phyloP scores from a whole-genome alignment of 352 stramenopile genomes.

The Pythium rishiriense region DNA sequence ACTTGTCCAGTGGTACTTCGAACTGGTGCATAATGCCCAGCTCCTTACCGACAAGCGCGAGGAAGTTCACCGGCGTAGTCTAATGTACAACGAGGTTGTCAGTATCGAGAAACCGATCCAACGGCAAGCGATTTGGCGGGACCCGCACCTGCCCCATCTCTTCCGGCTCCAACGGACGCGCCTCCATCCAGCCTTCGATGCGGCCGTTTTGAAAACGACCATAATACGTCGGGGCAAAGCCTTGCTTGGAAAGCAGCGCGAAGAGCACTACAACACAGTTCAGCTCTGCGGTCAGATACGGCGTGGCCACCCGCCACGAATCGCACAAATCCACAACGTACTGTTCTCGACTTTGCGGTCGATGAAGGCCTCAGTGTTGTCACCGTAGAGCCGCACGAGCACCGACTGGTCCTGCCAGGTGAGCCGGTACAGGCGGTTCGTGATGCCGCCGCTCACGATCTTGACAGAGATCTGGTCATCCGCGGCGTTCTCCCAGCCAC shows the following conservation, averaged over 20 bases:
- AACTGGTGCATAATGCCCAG: slow-evolving; percentile 89
- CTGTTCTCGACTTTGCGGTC: slow-evolving; percentile 91
- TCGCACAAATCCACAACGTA: slow-evolving; percentile 32
- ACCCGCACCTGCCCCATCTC: slow-evolving; percentile 73
- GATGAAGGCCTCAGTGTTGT: slow-evolving; percentile 93
- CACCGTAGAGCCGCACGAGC: slow-evolving; percentile 90
- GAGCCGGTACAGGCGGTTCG: slow-evolving; percentile 91
- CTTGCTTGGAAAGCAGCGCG: slow-evolving; percentile 74
- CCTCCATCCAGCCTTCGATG: slow-evolving; percentile 90
- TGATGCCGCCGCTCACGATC: slow-evolving; percentile 91
- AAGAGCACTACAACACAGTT: slow-evolving; percentile 63
- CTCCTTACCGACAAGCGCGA: slow-evolving; percentile 86
- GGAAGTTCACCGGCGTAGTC: slow-evolving; percentile 73
- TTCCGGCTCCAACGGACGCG: slow-evolving; percentile 77
- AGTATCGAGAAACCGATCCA: not conserved
- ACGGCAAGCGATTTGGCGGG: not conserved
- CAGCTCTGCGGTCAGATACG: slow-evolving; percentile 3
- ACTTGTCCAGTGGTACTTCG: slow-evolving; percentile 61
- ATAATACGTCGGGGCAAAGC: slow-evolving; percentile 89
- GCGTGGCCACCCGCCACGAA: not conserved
- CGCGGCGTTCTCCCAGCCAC: slow-evolving; percentile 51
- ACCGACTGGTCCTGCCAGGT: slow-evolving; percentile 69
- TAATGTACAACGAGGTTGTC: slow-evolving; percentile 6
- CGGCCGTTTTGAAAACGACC: slow-evolving; percentile 92
- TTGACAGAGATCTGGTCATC: slow-evolving; percentile 78